phyloP scores from a whole-genome alignment of 257 asterid genomes.

The Catharanthus roseus region DNA sequence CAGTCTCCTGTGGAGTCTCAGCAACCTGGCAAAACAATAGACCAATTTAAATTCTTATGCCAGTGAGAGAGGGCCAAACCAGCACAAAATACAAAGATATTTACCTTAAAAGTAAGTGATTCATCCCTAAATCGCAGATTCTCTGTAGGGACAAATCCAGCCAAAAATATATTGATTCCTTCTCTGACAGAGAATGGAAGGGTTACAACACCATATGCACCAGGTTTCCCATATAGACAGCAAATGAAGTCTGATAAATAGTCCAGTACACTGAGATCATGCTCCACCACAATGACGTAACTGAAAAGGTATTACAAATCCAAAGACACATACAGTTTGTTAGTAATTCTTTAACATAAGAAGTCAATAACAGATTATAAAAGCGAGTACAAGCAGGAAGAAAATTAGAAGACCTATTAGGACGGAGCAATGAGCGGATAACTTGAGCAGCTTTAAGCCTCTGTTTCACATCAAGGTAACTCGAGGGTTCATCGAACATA shows the following conservation, averaged over 20 bases:
- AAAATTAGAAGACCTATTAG: slow-evolving; percentile 50
- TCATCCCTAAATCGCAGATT: slow-evolving; percentile 89
- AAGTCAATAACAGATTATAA: neutral
- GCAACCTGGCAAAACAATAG: slow-evolving; percentile 58
- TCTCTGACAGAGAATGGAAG: slow-evolving; percentile 97
- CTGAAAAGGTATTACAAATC: slow-evolving; percentile 31
- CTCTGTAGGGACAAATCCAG: slow-evolving; percentile 96
- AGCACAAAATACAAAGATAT: neutral
- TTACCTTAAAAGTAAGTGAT: slow-evolving; percentile 85
- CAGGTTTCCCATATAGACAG: slow-evolving; percentile 95
- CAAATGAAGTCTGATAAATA: slow-evolving; percentile 95
- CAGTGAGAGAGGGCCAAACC: slow-evolving; percentile 1
- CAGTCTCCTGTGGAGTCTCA: slow-evolving; percentile 88
- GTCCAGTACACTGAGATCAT: slow-evolving; percentile 93
- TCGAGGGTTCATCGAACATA: slow-evolving; percentile 99
- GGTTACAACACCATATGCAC: slow-evolving; percentile 97
- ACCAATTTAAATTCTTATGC: slow-evolving; percentile 5
- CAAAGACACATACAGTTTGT: neutral
- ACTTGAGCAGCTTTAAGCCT: slow-evolving; percentile 99
- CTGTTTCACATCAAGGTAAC: slow-evolving; percentile 98
- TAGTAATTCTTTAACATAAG: neutral
- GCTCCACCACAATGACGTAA: slow-evolving; percentile 95
- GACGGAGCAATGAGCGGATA: slow-evolving; percentile 87
- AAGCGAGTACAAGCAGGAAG: slow-evolving; percentile 9
- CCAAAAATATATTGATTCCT: slow-evolving; percentile 90